Evolutionary conservation across 192 early-diverging fungal genomes (phyloP).

Genomic region (Backusella tarrabulga): DNA sequence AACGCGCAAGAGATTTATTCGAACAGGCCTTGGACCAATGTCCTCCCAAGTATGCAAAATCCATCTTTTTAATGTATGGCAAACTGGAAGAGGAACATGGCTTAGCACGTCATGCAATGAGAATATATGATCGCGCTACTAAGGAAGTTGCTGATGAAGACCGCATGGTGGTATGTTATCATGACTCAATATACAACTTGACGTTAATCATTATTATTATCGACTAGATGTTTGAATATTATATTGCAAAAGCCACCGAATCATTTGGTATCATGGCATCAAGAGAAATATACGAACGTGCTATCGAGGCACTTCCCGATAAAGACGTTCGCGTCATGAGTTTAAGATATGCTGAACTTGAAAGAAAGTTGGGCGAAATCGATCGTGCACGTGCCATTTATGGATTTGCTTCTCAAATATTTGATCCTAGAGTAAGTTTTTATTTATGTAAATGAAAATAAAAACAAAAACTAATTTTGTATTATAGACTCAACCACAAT

Average conservation of each 20-base stretch:
- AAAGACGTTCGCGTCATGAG: constrained; percentile 73
- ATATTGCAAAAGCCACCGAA: constrained; percentile 83
- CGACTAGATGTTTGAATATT: constrained; percentile 75
- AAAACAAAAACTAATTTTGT: not conserved
- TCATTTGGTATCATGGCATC: constrained; percentile 86
- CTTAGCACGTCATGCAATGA: constrained; percentile 86
- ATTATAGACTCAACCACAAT: constrained; percentile 54
- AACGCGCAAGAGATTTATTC: constrained; percentile 92
- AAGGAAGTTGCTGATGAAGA: constrained; percentile 73
- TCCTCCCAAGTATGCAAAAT: constrained; percentile 82
- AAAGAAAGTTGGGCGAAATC: constrained; percentile 90
- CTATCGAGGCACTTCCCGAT: constrained; percentile 85
- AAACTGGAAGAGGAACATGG: constrained; percentile 92
- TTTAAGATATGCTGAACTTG: constrained; percentile 81
- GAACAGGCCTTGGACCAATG: constrained; percentile 90
- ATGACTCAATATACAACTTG: not conserved
- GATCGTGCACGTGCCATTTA: constrained; percentile 91
- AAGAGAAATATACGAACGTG: constrained; percentile 92
- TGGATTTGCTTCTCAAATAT: constrained; percentile 84
- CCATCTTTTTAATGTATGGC: constrained; percentile 88
- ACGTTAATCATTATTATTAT: not conserved
- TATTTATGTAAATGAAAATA: not conserved
- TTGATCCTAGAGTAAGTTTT: constrained; percentile 71
- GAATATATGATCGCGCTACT: constrained; percentile 92
- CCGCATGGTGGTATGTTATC: constrained; percentile 54